Evolutionary conservation across 129 eudicot genomes (phyloP), one percentile per base, ranked within the genome.

Genomic region (Glebionis coronaria): DNA sequence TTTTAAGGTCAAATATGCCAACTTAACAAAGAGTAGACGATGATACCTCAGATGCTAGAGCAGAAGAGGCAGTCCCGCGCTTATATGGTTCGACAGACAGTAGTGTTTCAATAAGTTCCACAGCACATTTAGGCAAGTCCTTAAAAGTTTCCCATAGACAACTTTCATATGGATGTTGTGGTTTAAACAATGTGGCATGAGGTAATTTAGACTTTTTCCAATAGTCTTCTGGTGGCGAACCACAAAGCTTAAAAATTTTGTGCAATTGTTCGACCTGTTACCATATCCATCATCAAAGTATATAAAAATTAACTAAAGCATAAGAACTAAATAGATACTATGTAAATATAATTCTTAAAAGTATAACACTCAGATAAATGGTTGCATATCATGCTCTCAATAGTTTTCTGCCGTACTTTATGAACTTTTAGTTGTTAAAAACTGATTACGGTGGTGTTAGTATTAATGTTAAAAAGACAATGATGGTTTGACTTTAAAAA

Each of bases 181-280:
- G 98, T 67, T 92, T 92, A 77, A 92, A 92, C 50, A 92, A 65
- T 49, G 98, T 88, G 23, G 95, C 95, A 77, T 86, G 98, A 68
- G 98, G 95, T 84, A 88, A 96, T 71, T 86, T 88, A 55, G 95
- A 78, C 74, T 82, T 92, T 68, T 86, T 88, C 98, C 96, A 88
- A 59, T 92, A 92, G 63, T 86, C 96, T 8, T 92, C 96, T 2
- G 87, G 89, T 7, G 96, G 98, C 11, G 96, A 85, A 11, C 98
- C 98, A 76, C 98, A 91, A 46, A 91, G 98, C 76, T 88, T 91
- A 77, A 91, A 91, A 58, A 91, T 88, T 78, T 92, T 92, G 80
- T 92, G 98, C 77, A 92, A 73, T 68, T 92, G 98, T 64, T 92
- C 98, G 51, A 88, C 98, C 96, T 92, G 73, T 50, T 19, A 25